Evolutionary conservation across 2,329 filamentous ascomycete species (phyloP).

Genomic region (Pseudocercospora macadamiae): DNA sequence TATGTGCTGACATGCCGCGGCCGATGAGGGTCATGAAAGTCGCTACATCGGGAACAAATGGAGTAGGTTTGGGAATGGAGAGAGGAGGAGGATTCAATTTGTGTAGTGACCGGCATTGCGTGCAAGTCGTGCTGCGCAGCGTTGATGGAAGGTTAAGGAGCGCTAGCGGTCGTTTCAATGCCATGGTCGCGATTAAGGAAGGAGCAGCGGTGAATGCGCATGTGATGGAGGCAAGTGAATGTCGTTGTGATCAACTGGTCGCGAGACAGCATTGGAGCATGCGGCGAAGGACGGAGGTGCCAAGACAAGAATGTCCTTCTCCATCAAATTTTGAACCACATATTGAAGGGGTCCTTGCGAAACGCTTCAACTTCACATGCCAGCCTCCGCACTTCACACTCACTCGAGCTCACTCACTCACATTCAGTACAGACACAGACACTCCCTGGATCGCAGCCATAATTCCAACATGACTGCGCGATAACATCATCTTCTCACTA

Average conservation of each 20-base stretch:
- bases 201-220: background rate
- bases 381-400: background rate
- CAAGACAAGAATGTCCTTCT: too few relatives aligned
- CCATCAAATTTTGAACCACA: too few relatives aligned
- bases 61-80: conserved; percentile 70
- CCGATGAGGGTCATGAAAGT: conserved; percentile 93
- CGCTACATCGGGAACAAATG: conserved; percentile 79
- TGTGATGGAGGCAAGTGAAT: background rate
- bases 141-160: conserved; percentile 30
- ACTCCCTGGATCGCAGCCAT: background rate
- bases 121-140: conserved; percentile 27
- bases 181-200: conserved; percentile 27
- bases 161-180: conserved; percentile 31
- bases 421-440: background rate
- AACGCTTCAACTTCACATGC: conserved; percentile 1
- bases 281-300: conserved; percentile 4
- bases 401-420: background rate
- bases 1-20: conserved; percentile 78
- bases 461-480: background rate
- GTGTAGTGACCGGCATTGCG: conserved; percentile 27
- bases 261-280: conserved; percentile 6
- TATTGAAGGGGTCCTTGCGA: background rate
- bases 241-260: background rate
- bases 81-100: conserved; percentile 20
- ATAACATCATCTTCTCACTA: background rate